phyloP scores from a whole-genome alignment of 768 basidiomycete genomes.

The Gelatoporia subvermispora region DNA sequence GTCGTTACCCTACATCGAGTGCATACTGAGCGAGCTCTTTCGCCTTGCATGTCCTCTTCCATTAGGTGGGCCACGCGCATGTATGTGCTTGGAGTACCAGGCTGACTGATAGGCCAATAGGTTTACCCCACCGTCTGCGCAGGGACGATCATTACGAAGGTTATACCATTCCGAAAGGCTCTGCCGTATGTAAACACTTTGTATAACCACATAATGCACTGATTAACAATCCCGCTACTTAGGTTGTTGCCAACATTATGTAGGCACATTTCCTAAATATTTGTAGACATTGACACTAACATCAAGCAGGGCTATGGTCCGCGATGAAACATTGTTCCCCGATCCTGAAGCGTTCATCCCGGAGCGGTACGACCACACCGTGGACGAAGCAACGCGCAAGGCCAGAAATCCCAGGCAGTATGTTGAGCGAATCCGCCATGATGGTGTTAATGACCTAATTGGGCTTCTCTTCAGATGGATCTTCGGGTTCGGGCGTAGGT shows the following conservation, averaged over 20 bases:
- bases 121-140: not conserved
- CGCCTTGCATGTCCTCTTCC: not conserved
- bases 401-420: conserved; percentile 32
- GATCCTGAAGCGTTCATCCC: conserved; percentile 19
- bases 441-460: no score
- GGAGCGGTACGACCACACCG: conserved; percentile 19
- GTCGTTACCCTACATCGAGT: conserved; percentile 52
- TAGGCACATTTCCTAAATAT: not conserved
- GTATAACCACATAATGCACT: not conserved
- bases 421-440: not conserved
- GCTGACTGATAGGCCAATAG: not conserved
- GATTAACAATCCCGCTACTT: no score
- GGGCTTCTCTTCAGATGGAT: no score
- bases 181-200: no score
- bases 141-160: not conserved
- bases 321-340: conserved; percentile 11
- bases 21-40: conserved; percentile 41
- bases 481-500: no score
- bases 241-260: not conserved
- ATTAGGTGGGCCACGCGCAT: no score
- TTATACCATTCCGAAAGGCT: not conserved
- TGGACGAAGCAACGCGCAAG: conserved; percentile 19
- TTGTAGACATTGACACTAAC: not conserved
- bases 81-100: no score
- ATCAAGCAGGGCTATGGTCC: conserved; percentile 8